Conservation (phyloP, 75 land plant species). For the Cryptomeria japonica region DNA sequence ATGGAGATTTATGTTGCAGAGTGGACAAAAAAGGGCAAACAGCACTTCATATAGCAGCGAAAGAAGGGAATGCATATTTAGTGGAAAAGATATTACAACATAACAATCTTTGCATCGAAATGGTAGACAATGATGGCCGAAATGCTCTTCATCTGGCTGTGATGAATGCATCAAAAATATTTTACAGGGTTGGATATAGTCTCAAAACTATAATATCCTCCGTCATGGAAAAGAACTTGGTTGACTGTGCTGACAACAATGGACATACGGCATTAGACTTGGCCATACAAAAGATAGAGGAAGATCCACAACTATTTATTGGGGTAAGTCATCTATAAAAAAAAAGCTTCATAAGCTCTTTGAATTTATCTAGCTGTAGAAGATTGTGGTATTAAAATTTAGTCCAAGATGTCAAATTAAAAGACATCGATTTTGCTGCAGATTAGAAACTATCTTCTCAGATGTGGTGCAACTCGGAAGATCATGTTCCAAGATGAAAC, state of each 20-base stretch:
- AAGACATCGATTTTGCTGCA: background rate
- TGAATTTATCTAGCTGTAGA: no score
- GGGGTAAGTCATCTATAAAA: no score
- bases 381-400: no score
- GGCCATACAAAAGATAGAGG: no score
- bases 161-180: background rate
- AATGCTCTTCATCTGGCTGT: background rate
- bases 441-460: background rate
- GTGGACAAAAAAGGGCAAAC: background rate
- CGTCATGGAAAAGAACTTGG: no score
- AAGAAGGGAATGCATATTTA: background rate
- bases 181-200: background rate
- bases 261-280: no score
- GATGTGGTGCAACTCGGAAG: background rate
- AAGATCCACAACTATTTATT: no score
- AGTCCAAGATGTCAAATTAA: no score
- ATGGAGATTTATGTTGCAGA: background rate
- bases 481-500: background rate
- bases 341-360: no score
- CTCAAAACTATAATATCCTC: no score
- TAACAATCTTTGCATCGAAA: background rate
- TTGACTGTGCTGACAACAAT: no score
- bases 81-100: background rate
- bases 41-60: background rate
- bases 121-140: background rate